Conservation (phyloP, 2,329 filamentous ascomycete genomes). For the Ilyonectria destructans region DNA sequence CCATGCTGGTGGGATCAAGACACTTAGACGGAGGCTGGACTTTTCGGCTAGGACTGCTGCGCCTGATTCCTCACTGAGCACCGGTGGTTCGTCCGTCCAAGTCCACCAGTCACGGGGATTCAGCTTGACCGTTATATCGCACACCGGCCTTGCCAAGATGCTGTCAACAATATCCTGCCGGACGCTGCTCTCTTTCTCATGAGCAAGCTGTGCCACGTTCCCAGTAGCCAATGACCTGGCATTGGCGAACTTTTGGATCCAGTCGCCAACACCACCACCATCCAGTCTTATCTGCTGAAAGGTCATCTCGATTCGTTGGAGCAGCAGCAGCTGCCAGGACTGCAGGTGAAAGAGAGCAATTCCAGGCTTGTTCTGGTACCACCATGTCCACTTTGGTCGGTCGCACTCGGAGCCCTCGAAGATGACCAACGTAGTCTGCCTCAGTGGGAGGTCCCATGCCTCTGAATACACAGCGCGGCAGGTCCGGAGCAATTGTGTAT, state of each 20-base stretch:
- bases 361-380: background rate
- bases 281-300: background rate
- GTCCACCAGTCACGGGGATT: conserved; percentile 30
- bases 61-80: background rate
- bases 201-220: background rate
- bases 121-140: conserved; percentile 1
- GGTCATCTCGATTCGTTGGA: conserved; percentile 22
- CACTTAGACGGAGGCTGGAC: background rate
- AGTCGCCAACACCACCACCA: background rate
- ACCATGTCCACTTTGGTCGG: background rate
- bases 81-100: conserved; percentile 9
- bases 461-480: conserved; percentile 26
- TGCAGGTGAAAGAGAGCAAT: conserved; percentile 6
- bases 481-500: conserved; percentile 20
- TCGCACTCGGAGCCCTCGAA: conserved; percentile 4
- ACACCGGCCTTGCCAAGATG: conserved; percentile 10
- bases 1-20: conserved; percentile 10
- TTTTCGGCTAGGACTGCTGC: background rate
- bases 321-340: conserved; percentile 26
- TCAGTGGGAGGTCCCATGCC: conserved; percentile 27
- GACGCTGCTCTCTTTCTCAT: background rate
- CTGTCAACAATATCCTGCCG: conserved; percentile 3
- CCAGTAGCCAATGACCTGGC: conserved; percentile 6
- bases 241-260: conserved; percentile 11
- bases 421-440: conserved; percentile 20